Evolutionary conservation across 2,329 filamentous ascomycete genomes (phyloP).

Genomic region (Diatrype stigma): DNA sequence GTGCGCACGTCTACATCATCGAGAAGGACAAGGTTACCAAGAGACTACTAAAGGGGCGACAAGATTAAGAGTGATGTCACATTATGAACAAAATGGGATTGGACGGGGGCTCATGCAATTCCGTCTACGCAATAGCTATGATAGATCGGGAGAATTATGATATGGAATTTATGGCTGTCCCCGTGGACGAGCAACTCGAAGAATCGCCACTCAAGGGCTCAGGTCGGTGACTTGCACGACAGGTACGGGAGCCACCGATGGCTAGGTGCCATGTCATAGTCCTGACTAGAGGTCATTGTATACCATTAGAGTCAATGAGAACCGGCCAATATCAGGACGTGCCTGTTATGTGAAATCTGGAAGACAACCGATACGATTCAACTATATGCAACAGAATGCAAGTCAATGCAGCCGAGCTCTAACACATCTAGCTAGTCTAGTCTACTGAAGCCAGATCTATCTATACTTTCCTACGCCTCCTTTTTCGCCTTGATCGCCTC

Average conservation of each 20-base stretch:
- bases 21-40: conserved; percentile 99
- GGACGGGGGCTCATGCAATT: not conserved
- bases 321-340: conserved; percentile 6
- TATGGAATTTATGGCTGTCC: not conserved
- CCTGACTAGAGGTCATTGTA: too few relatives aligned
- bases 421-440: conserved; percentile 26
- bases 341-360: not conserved
- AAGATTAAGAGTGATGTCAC: conserved; percentile 60
- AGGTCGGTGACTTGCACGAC: too few relatives aligned
- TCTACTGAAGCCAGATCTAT: conserved; percentile 32
- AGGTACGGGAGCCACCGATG: too few relatives aligned
- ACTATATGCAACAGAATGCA: conserved; percentile 5
- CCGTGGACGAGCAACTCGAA: not conserved
- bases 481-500: conserved; percentile 46
- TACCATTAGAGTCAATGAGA: too few relatives aligned
- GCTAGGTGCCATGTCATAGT: too few relatives aligned
- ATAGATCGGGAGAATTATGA: not conserved
- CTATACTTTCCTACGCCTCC: conserved; percentile 29
- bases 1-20: conserved; percentile 98
- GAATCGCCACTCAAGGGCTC: not conserved
- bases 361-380: conserved; percentile 2
- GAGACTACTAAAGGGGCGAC: conserved; percentile 94
- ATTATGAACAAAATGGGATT: conserved; percentile 1
- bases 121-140: not conserved
- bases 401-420: conserved; percentile 1